Percentiles rank a stretch among this genome's conserved stretches.
These are phyloP conservation scores for Trypanosoma avium DNA, from an alignment of 208 protist genomes.

Conservation along the genomic window DNA sequence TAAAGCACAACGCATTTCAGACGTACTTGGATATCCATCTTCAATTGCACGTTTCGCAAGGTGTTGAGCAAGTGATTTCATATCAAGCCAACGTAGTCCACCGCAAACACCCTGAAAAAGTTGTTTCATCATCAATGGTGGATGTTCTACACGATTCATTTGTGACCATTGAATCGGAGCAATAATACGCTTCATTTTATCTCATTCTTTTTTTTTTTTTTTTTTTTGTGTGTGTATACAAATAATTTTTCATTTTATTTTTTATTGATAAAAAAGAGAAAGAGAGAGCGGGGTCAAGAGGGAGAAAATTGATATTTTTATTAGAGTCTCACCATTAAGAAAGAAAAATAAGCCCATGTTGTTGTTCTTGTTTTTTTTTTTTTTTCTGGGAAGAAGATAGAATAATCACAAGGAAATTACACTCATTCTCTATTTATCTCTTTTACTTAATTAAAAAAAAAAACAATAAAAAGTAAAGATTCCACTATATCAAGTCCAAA, in stretches of 20 bases:
- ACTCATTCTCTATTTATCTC: constrained; percentile 9
- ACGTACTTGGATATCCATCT: constrained; percentile 59
- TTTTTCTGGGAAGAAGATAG: too few relatives aligned
- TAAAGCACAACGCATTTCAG: constrained; percentile 35
- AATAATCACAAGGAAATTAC: too few relatives aligned
- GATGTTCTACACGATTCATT: constrained; percentile 75
- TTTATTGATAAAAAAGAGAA: too few relatives aligned
- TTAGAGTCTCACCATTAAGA: too few relatives aligned
- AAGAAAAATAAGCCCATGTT: too few relatives aligned
- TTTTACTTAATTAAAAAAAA: background rate
- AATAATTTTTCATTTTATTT: too few relatives aligned
- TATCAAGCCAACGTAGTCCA: constrained; percentile 72
- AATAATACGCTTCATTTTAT: constrained; percentile 64
- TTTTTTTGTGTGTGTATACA: too few relatives aligned
- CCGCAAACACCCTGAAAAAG: constrained; percentile 81
- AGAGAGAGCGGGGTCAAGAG: too few relatives aligned
- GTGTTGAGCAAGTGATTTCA: constrained; percentile 65
- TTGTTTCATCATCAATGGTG: constrained; percentile 86
- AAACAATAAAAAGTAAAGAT: too few relatives aligned
- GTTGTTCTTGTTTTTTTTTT: too few relatives aligned
- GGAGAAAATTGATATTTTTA: too few relatives aligned
- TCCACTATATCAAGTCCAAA: too few relatives aligned
- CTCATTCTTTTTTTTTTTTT: background rate
- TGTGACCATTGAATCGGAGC: constrained; percentile 59
- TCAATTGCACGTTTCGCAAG: constrained; percentile 71